Base-by-base conservation (phyloP, 2,329 filamentous ascomycete genomes). In the Alternaria solani region DNA sequence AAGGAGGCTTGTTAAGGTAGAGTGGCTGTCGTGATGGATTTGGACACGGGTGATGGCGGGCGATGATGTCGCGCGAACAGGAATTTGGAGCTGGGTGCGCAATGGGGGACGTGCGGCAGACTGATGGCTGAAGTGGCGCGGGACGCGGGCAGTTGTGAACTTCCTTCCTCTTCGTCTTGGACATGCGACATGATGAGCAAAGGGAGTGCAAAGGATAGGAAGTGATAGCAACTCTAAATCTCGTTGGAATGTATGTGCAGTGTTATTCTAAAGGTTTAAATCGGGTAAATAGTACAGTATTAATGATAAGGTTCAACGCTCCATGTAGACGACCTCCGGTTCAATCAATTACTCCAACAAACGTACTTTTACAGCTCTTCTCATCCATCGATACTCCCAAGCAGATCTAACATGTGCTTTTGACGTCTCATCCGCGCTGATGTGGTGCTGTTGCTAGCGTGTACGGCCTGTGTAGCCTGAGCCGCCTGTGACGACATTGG, bases 401-500 rank as follows among this genome's bases (percentile, higher is more conserved):
- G 38, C 18, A 69, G 34, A 39, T 66, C 62, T 55, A 66, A 52
- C 43, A 66, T 59, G 1, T 55, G 48, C 26, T 60, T 66, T 43
- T 66, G 67, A 28, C 59, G 62, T n/a, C 59, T 62, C 65, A 69
- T 66, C 2, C 65, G 57, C 7, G 48, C 49, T 2, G 18, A 53
- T 55, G 30, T n/a, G 39, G 18, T 46, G 44, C 56, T 46, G 42
- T 3, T n/a, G 54, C 41, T 28, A 51, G 32, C n/a, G 28, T 16
- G 9, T 42, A 14, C 18, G 20, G 18, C 18, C 18, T 42, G 39
- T 23, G 39, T 42, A 42, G 39, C 39, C 18, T 41, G 38, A 1
- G 44, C 6, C 3, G 44, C 12, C 18, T 23, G 44, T 16, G 14
- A 25, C 1, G 46, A n/a, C 1, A 11, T 2, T 4, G 46, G 46